A percentile compares a stretch with the other conserved stretches of the same genome.
Evolutionary conservation across 306 rosid genomes (phyloP).

Genomic region (Hippophae gyantsensis): DNA sequence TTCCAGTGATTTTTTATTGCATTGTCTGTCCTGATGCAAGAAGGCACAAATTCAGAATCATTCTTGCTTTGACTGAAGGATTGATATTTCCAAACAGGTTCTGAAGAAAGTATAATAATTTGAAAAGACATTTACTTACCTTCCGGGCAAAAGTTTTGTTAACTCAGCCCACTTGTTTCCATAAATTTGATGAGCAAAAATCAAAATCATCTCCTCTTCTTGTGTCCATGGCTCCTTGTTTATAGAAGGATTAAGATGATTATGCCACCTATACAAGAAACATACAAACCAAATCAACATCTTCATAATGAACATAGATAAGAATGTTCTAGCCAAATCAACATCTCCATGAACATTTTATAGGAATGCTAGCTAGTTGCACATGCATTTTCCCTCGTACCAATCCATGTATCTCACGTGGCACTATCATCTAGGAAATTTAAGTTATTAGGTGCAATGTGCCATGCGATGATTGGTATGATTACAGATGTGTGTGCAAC

Average conservation of each 20-base stretch:
- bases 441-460: too few relatives aligned
- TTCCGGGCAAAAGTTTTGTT: slow-evolving; percentile 89
- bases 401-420: too few relatives aligned
- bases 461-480: too few relatives aligned
- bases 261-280: slow-evolving; percentile 69
- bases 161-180: slow-evolving; percentile 99
- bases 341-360: neutral
- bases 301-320: neutral
- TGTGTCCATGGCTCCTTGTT: slow-evolving; percentile 98
- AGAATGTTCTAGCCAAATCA: neutral
- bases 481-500: too few relatives aligned
- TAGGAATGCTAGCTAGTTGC: too few relatives aligned
- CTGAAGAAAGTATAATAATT: neutral
- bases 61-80: neutral
- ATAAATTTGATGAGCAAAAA: slow-evolving; percentile 80
- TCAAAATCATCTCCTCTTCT: slow-evolving; percentile 85
- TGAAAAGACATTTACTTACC: slow-evolving; percentile 31
- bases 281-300: neutral
- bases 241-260: slow-evolving; percentile 93
- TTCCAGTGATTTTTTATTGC: slow-evolving; percentile 99
- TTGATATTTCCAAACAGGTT: neutral
- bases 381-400: too few relatives aligned
- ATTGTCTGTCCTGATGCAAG: slow-evolving; percentile 94
- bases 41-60: slow-evolving; percentile 19
- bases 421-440: too few relatives aligned